phyloP scores from a whole-genome alignment of 2,329 filamentous ascomycete genomes.

The Fusarium piperis region DNA sequence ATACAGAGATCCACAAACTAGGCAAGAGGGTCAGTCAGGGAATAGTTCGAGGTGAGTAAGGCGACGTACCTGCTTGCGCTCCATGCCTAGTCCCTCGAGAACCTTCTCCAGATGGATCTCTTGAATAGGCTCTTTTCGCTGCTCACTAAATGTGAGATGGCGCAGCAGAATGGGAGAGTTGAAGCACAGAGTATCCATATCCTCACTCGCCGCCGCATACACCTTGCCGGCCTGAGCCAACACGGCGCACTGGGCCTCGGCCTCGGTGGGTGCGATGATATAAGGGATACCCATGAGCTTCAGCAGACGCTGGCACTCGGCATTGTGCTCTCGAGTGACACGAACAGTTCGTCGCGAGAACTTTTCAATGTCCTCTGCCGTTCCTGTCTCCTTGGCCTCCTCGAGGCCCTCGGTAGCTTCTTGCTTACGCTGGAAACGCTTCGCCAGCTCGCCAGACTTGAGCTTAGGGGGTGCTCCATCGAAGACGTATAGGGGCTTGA shows the following conservation, averaged over 20 bases:
- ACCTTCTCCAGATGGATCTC: conserved; percentile 92
- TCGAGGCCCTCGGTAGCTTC: conserved; percentile 91
- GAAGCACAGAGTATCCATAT: conserved; percentile 99
- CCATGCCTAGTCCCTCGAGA: conserved; percentile 88
- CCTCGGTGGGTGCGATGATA: conserved; percentile 94
- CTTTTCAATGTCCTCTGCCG: conserved; percentile 96
- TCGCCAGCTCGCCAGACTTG: conserved; percentile 96
- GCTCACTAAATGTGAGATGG: conserved; percentile 96
- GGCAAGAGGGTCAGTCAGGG: conserved; percentile 9
- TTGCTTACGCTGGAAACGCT: conserved; percentile 93
- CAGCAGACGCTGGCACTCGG: conserved; percentile 88
- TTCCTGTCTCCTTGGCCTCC: conserved; percentile 96
- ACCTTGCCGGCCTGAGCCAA: conserved; percentile 93
- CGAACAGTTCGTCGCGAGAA: conserved; percentile 93
- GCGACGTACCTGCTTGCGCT: conserved; percentile 75
- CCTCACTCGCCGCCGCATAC: conserved; percentile 94
- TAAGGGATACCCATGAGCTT: conserved; percentile 97
- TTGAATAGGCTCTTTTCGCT: conserved; percentile 96
- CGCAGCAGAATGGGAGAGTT: conserved; percentile 89
- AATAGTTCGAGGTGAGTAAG: not conserved
- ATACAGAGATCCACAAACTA: conserved; percentile 99
- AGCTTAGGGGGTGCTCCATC: conserved; percentile 96
- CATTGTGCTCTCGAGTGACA: conserved; percentile 96
- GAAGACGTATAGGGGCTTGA: conserved; percentile 98
- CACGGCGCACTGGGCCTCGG: conserved; percentile 94